Percentiles rank a stretch among this genome's conserved stretches.
phyloP scores from a whole-genome alignment of 371 early-diverging fungal genomes.

The Apophysomyces variabilis region DNA sequence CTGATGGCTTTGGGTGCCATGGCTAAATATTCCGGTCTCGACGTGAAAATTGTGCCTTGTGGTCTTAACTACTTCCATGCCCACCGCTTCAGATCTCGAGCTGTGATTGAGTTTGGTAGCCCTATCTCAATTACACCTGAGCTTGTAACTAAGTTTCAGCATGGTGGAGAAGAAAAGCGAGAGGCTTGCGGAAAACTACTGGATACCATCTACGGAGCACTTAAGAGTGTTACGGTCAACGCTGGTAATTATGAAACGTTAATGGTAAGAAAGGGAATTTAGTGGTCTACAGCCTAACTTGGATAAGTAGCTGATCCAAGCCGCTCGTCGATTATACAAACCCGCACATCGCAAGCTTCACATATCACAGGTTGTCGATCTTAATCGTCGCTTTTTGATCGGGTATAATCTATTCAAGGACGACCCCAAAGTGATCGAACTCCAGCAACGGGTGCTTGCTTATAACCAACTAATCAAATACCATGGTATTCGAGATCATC shows the following conservation, averaged over 20 bases:
- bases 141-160: conserved; percentile 81
- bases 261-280: conserved; percentile 61
- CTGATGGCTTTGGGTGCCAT: conserved; percentile 97
- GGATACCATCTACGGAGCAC: conserved; percentile 74
- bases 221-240: conserved; percentile 90
- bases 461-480: conserved; percentile 85
- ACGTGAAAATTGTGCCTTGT: conserved; percentile 93
- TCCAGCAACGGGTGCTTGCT: conserved; percentile 71
- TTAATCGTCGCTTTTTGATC: conserved; percentile 85
- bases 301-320: conserved; percentile 79
- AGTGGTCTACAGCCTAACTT: background rate
- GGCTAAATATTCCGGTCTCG: conserved; percentile 82
- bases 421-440: conserved; percentile 72
- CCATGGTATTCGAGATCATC: conserved; percentile 92
- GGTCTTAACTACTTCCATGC: conserved; percentile 97
- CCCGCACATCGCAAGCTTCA: conserved; percentile 84
- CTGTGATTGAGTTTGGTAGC: conserved; percentile 95
- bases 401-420: conserved; percentile 78
- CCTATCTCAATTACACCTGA: conserved; percentile 82
- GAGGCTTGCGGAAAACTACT: conserved; percentile 82
- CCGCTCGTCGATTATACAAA: conserved; percentile 91
- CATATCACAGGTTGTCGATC: conserved; percentile 77
- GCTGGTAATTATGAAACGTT: conserved; percentile 93
- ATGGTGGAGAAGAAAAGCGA: conserved; percentile 84
- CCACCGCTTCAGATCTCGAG: conserved; percentile 93